Evolutionary conservation across 306 rosid species (phyloP).

Genomic region (Senna tora): DNA sequence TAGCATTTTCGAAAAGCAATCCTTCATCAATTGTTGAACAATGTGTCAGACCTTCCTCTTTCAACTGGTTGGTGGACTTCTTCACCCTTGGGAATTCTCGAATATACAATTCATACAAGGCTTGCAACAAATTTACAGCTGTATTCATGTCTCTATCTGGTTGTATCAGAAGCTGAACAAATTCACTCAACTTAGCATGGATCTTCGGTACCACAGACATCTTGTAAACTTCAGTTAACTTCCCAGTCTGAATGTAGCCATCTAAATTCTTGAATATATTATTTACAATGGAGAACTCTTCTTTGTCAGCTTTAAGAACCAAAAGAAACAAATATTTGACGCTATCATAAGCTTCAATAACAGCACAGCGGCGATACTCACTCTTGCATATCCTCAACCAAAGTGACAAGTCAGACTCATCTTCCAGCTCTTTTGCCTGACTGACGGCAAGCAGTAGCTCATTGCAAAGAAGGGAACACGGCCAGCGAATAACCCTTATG

Average conservation of each 20-base stretch:
- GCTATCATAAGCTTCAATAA: slow-evolving; percentile 87
- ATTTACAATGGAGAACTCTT: slow-evolving; percentile 60
- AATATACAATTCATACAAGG: slow-evolving; percentile 73
- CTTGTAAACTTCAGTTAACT: slow-evolving; percentile 46
- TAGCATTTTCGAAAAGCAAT: slow-evolving; percentile 74
- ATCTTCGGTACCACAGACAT: slow-evolving; percentile 62
- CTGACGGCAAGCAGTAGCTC: slow-evolving; percentile 85
- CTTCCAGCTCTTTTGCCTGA: slow-evolving; percentile 72
- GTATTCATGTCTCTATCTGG: slow-evolving; percentile 50
- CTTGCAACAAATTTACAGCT: slow-evolving; percentile 79
- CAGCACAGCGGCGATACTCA: slow-evolving; percentile 90
- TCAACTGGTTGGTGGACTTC: slow-evolving; percentile 53
- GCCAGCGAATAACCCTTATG: slow-evolving; percentile 94
- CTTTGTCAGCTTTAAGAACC: slow-evolving; percentile 55
- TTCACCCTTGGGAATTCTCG: slow-evolving; percentile 69
- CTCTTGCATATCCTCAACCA: slow-evolving; percentile 86
- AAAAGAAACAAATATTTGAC: slow-evolving; percentile 55
- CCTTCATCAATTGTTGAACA: slow-evolving; percentile 49
- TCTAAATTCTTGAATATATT: slow-evolving; percentile 62
- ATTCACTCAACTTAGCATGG: slow-evolving; percentile 67
- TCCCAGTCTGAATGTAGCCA: slow-evolving; percentile 41
- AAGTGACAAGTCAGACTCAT: slow-evolving; percentile 52
- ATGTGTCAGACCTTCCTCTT: slow-evolving; percentile 63
- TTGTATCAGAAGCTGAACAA: slow-evolving; percentile 61
- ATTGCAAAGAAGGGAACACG: slow-evolving; percentile 76